Evolutionary conservation across 495 filamentous ascomycete genomes (phyloP), one percentile per base, ranked within the genome.

Genomic region (Annulohypoxylon bovei): DNA sequence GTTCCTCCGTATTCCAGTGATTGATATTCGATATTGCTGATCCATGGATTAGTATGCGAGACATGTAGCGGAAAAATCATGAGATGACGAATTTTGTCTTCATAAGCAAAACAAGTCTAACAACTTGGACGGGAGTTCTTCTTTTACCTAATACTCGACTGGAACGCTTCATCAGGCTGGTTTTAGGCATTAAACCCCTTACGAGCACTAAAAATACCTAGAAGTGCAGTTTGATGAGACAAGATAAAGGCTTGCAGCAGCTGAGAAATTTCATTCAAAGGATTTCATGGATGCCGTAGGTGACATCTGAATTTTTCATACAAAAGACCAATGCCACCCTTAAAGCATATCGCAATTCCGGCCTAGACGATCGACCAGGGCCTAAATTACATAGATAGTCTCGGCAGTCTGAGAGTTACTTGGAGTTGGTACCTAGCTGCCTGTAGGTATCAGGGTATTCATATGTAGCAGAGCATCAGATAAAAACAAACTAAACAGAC

Each of bases 291-390:
- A 42, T 42, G 6, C 8, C 39, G 20, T 42, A 16, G 39, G 39
- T 20, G 18, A 16, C 33, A 18, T 47, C 30, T 57, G 52, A 16
- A 60, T 30, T 55, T 53, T 54, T 40, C 46, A 25, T 63, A 59
- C 59, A 53, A 47, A 58, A 54, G 20, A 44, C 59, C 28, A 67
- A 32, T 18, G n/a, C 33, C n/a, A 42, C 39, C 39, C 39, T 42
- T 49, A 52, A 32, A 46, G 69, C 64, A 60, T 33, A 67, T 72
- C 69, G 23, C 59, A 67, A 72, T 67, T 64, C 69, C 64, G 54
- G 58, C 8, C 52, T 52, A 54, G 50, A 52, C 27, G n/a, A 66
- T 55, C 27, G 44, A 54, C 68, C 37, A 32, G 47, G 40, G 35
- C 49, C 28, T 23, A 46, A 62, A 35, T 33, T 53, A 55, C 61